These are phyloP conservation scores for Hypoxylon lenormandii DNA, from an alignment of 495 filamentous ascomycete genomes.

Conservation along the genomic window DNA sequence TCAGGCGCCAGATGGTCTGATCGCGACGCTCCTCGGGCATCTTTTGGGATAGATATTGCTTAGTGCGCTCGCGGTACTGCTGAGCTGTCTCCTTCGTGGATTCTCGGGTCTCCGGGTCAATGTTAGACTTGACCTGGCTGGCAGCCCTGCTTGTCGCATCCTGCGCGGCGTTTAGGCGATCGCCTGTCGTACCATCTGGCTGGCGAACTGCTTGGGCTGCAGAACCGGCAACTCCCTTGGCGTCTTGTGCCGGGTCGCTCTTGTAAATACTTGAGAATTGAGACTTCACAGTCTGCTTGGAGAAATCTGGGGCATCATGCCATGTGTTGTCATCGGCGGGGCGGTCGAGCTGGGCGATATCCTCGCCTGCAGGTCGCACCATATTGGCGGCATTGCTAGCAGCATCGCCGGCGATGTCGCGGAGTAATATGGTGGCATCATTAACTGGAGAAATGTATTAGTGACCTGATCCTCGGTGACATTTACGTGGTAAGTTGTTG, in stretches of 20 bases:
- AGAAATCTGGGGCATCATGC: constrained; percentile 88
- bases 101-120: constrained; percentile 61
- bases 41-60: constrained; percentile 81
- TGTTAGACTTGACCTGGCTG: constrained; percentile 63
- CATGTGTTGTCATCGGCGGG: constrained; percentile 90
- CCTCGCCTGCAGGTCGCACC: constrained; percentile 82
- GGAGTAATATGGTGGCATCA: constrained; percentile 83
- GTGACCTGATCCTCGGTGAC: neutral
- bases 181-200: constrained; percentile 65
- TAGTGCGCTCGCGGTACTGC: constrained; percentile 69
- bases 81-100: constrained; percentile 51
- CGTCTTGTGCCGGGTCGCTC: constrained; percentile 67
- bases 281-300: constrained; percentile 74
- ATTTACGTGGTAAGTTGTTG: neutral
- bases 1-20: constrained; percentile 89
- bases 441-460: constrained; percentile 70
- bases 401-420: constrained; percentile 90
- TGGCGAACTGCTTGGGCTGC: constrained; percentile 55
- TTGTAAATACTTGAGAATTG: constrained; percentile 72
- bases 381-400: constrained; percentile 82
- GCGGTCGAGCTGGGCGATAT: constrained; percentile 79
- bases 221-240: constrained; percentile 55
- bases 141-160: constrained; percentile 63
- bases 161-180: constrained; percentile 60
- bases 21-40: constrained; percentile 94